Percentiles rank a stretch among this genome's conserved stretches.
These are phyloP conservation scores for Hypholoma fasciculare DNA, from an alignment of 768 basidiomycete species.

Conservation along the genomic window DNA sequence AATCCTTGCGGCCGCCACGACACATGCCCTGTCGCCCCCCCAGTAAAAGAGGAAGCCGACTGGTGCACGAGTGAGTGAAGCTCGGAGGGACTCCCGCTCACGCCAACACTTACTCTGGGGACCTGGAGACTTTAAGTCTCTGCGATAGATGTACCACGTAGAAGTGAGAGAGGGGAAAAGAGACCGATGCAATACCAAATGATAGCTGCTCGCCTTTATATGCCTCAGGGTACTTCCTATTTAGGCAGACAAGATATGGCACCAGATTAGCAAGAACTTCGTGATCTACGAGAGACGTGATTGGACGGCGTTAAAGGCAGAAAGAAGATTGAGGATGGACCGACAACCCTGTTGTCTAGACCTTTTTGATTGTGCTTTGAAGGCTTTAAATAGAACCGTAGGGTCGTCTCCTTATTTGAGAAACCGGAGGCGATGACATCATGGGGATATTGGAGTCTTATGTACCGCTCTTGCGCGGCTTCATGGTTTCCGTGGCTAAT, in stretches of 20 bases:
- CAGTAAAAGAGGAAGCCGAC: slow-evolving; percentile 9
- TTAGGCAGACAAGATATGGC: background rate
- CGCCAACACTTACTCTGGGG: background rate
- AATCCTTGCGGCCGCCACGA: slow-evolving; percentile 43
- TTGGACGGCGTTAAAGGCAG: background rate
- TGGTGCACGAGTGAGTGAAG: slow-evolving; percentile 25
- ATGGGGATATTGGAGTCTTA: background rate
- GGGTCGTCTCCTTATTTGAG: background rate
- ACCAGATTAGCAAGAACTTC: background rate
- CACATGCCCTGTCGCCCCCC: slow-evolving; percentile 20
- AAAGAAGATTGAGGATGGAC: background rate
- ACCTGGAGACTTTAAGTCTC: background rate
- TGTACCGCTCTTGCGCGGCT: background rate
- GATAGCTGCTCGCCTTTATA: background rate
- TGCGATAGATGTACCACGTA: background rate
- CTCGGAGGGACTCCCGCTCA: slow-evolving; percentile 26
- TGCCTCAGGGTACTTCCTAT: background rate
- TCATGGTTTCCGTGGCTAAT: background rate
- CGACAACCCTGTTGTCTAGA: background rate
- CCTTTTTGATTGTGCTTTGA: background rate
- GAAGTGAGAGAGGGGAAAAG: background rate
- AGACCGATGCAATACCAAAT: background rate
- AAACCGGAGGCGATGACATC: background rate
- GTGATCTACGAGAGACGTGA: slow-evolving; percentile 1
- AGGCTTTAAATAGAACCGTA: background rate